Conservation (phyloP, 495 filamentous ascomycete species). For the Rhizodiscina lignyota region DNA sequence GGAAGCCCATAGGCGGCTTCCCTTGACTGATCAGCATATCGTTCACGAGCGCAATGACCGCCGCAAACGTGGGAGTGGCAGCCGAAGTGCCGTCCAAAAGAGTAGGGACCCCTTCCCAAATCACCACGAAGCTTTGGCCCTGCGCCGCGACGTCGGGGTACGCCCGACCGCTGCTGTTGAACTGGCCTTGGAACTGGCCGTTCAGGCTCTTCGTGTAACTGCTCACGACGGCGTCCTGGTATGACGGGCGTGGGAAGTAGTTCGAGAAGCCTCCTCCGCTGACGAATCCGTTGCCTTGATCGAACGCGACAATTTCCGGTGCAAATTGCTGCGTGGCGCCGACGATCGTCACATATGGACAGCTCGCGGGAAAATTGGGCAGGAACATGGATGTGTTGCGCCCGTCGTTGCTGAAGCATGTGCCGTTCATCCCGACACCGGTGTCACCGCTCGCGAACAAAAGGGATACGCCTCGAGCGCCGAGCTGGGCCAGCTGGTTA, state of each 20-base stretch:
- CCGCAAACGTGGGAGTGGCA: conserved; percentile 15
- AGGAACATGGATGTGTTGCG: conserved; percentile 13
- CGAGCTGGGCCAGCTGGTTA: conserved; percentile 20
- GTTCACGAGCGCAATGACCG: conserved; percentile 22
- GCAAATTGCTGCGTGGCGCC: conserved; percentile 21
- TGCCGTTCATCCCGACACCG: conserved; percentile 14
- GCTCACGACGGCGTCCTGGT: conserved; percentile 17
- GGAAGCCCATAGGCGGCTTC: conserved; percentile 19
- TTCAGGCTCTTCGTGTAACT: conserved; percentile 16
- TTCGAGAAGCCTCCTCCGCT: conserved; percentile 21
- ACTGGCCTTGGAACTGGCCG: conserved; percentile 16
- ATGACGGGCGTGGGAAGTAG: conserved; percentile 18
- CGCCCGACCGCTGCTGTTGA: conserved; percentile 19
- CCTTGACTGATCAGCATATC: conserved; percentile 18
- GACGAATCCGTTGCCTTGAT: conserved; percentile 11
- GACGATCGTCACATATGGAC: conserved; percentile 21
- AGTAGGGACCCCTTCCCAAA: conserved; percentile 15
- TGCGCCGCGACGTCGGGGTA: conserved; percentile 24
- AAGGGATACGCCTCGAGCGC: conserved; percentile 19
- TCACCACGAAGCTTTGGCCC: conserved; percentile 16
- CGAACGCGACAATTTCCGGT: conserved; percentile 17
- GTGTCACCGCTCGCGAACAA: conserved; percentile 21
- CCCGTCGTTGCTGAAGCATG: no score
- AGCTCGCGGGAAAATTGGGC: conserved; percentile 18
- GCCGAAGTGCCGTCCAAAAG: conserved; percentile 21